Evolutionary conservation across 208 protist species (phyloP).

Genomic region (Leishmania gerbilli): DNA sequence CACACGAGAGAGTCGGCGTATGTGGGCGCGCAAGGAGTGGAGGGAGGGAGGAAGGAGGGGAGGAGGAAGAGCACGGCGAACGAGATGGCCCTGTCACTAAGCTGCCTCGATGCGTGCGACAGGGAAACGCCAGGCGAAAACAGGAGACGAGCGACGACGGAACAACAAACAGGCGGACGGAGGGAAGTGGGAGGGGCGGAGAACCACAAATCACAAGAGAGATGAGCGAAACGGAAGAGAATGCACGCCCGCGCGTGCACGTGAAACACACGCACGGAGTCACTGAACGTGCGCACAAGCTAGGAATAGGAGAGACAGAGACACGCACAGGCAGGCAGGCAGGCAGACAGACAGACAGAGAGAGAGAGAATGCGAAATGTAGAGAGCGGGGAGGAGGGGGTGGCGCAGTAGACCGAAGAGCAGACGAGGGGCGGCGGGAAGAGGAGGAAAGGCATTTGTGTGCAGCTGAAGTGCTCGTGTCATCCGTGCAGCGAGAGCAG

Average conservation of each 20-base stretch:
- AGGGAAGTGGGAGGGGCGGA: not conserved
- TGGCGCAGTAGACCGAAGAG: not conserved
- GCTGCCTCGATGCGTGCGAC: not conserved
- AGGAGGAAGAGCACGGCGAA: not conserved
- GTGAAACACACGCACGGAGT: not conserved
- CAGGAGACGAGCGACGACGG: not conserved
- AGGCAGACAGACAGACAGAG: no score
- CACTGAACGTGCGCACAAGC: not conserved
- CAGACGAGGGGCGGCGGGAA: slow-evolving; percentile 1
- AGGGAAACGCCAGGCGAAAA: not conserved
- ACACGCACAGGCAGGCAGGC: not conserved
- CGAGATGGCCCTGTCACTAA: not conserved
- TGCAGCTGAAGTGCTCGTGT: not conserved
- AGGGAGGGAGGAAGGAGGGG: no score
- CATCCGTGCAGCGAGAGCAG: not conserved
- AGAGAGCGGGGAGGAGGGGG: slow-evolving; percentile 4
- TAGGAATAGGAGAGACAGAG: not conserved
- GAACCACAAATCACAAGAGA: not conserved
- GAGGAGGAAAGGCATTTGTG: not conserved
- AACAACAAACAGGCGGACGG: not conserved
- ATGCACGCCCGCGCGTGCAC: not conserved
- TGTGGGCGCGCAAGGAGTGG: not conserved
- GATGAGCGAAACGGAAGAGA: not conserved
- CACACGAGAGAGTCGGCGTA: not conserved
- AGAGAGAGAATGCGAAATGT: not conserved